Evolutionary conservation across 352 stramenopile genomes (phyloP).

Genomic region (Phytopythium kandeliae): DNA sequence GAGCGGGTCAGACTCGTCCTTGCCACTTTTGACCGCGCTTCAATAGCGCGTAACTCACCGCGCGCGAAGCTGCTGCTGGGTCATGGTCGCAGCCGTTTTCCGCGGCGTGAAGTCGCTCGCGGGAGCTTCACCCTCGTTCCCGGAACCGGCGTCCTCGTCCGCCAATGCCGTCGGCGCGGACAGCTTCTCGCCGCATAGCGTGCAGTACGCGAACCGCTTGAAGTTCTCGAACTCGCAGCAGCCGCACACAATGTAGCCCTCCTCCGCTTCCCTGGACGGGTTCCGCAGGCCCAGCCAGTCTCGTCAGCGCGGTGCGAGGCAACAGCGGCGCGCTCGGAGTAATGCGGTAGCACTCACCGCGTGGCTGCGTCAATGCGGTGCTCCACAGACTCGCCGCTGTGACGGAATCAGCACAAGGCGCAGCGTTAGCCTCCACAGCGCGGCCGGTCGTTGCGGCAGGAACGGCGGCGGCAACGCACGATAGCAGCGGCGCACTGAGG

Average conservation of each 20-base stretch:
- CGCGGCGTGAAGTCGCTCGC: constrained; percentile 1
- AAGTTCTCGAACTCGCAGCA: constrained; percentile 77
- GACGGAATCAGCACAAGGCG: not conserved
- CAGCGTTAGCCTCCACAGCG: not conserved
- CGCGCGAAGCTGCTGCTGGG: constrained; percentile 8
- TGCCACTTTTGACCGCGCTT: too few relatives aligned
- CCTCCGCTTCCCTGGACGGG: constrained; percentile 42
- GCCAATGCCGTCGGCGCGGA: constrained; percentile 13
- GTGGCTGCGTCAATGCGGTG: constrained; percentile 63
- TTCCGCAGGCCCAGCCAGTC: not conserved
- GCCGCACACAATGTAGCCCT: constrained; percentile 33
- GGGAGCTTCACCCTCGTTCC: not conserved
- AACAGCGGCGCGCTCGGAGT: not conserved
- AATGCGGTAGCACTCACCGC: constrained; percentile 7
- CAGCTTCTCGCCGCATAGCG: constrained; percentile 57
- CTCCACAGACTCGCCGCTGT: constrained; percentile 35
- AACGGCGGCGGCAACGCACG: constrained; percentile 7
- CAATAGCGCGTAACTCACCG: not conserved
- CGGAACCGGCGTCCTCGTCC: constrained; percentile 16
- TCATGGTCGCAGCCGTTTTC: constrained; percentile 8
- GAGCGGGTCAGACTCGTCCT: not conserved
- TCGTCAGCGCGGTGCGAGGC: not conserved
- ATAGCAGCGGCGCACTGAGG: constrained; percentile 47
- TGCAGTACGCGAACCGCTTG: constrained; percentile 54
- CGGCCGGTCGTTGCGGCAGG: too few relatives aligned